Evolutionary conservation across 208 protist genomes (phyloP).

Genomic region (Leishmania braziliensis): DNA sequence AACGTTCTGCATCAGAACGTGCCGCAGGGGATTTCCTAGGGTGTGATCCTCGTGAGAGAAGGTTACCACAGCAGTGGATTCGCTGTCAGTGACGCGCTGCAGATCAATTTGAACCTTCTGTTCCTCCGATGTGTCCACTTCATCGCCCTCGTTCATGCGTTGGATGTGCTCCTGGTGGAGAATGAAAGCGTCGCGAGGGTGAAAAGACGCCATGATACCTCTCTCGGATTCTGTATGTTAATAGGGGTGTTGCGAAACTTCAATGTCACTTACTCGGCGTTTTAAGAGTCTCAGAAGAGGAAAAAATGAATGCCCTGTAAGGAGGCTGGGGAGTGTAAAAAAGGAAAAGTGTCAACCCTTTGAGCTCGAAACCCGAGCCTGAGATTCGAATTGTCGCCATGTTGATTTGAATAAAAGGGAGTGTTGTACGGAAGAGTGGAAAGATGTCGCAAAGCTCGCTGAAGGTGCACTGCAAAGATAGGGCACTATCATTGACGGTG

Average conservation of each 20-base stretch:
- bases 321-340: background rate
- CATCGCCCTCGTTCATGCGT: constrained; percentile 88
- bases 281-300: background rate
- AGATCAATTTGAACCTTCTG: constrained; percentile 90
- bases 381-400: background rate
- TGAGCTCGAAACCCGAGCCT: background rate
- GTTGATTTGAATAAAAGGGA: background rate
- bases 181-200: constrained; percentile 85
- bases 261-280: background rate
- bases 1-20: constrained; percentile 93
- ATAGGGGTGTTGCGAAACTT: background rate
- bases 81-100: constrained; percentile 75
- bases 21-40: constrained; percentile 90
- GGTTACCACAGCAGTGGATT: constrained; percentile 77
- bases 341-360: background rate
- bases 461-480: background rate
- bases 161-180: constrained; percentile 89
- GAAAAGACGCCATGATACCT: constrained; percentile 54
- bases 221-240: background rate
- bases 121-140: constrained; percentile 89
- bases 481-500: background rate
- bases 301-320: background rate
- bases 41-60: constrained; percentile 94
- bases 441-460: background rate
- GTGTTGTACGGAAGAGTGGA: background rate